phyloP scores from a whole-genome alignment of 192 early-diverging fungal genomes.

The Umbelopsis ramanniana region DNA sequence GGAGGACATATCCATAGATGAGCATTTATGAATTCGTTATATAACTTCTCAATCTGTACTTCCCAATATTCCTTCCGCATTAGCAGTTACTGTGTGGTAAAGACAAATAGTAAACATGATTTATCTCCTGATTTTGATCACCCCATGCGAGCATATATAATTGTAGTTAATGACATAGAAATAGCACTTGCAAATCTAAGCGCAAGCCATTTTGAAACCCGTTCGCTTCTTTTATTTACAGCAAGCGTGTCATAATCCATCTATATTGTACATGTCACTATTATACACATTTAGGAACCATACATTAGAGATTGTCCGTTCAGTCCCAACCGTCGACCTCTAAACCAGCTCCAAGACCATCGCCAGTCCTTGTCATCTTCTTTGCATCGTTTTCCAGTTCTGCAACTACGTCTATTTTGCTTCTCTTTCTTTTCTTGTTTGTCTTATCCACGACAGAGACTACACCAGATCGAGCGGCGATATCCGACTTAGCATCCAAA shows the following conservation, averaged over 20 bases:
- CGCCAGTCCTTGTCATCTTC: neutral
- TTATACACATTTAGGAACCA: neutral
- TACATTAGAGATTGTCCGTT: neutral
- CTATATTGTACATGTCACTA: neutral
- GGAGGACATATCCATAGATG: no score
- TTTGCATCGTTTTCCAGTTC: constrained; percentile 12
- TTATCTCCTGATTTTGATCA: no score
- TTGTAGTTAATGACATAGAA: no score
- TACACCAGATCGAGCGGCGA: constrained; percentile 6
- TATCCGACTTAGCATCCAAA: neutral
- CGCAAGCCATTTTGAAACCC: neutral
- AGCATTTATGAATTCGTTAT: no score
- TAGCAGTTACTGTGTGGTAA: no score
- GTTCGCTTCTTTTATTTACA: neutral
- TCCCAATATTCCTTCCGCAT: no score
- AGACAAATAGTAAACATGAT: no score
- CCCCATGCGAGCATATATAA: no score
- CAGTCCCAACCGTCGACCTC: constrained; percentile 19
- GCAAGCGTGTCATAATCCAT: no score
- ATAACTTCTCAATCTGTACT: no score
- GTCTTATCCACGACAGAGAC: constrained; percentile 2
- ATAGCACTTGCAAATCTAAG: neutral
- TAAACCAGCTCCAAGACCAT: constrained; percentile 1
- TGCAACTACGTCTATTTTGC: neutral
- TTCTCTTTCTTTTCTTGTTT: constrained; percentile 10